These are phyloP conservation scores for Eutrema heterophyllum DNA, from an alignment of 345 rosid species.

Conservation along the genomic window DNA sequence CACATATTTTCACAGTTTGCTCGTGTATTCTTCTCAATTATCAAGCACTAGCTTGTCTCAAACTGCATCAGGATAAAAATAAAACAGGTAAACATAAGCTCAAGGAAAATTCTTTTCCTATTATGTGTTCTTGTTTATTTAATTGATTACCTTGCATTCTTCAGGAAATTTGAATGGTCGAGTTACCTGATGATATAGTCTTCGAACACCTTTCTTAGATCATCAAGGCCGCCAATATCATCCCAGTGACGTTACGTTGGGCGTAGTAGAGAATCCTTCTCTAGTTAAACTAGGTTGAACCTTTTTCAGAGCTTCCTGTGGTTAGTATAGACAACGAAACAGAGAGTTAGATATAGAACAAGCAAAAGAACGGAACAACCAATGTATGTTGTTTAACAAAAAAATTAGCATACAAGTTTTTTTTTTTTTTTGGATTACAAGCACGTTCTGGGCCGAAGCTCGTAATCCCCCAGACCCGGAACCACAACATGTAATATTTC, in stretches of 20 bases:
- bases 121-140: not conserved
- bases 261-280: conserved; percentile 69
- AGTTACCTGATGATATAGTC: too few relatives aligned
- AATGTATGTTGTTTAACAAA: not conserved
- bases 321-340: not conserved
- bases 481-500: too few relatives aligned
- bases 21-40: not conserved
- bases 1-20: not conserved
- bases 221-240: conserved; percentile 68
- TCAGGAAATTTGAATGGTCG: too few relatives aligned
- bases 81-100: not conserved
- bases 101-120: not conserved
- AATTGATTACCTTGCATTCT: too few relatives aligned
- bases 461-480: too few relatives aligned
- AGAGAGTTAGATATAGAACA: not conserved
- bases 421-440: too few relatives aligned
- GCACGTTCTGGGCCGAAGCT: too few relatives aligned
- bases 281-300: conserved; percentile 63
- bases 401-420: not conserved
- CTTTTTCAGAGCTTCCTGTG: conserved; percentile 51
- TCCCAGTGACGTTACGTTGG: conserved; percentile 61
- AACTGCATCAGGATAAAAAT: not conserved
- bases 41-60: not conserved
- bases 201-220: too few relatives aligned
- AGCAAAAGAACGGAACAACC: not conserved